A percentile compares a stretch with the other conserved stretches of the same genome.
These are phyloP conservation scores for Coemansia sp. DNA, from an alignment of 192 early-diverging fungal species.

Conservation along the genomic window DNA sequence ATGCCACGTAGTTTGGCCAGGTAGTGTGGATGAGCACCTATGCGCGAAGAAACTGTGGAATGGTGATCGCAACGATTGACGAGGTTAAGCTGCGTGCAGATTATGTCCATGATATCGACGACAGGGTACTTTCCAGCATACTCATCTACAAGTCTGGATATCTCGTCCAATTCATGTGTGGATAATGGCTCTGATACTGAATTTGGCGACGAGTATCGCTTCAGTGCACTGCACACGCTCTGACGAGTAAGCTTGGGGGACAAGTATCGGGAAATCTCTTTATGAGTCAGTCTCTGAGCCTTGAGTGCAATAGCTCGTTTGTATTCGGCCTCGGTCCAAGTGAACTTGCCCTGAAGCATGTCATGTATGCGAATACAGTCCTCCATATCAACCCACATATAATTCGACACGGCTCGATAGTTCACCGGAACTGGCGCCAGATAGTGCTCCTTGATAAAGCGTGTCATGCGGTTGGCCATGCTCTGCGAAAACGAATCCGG, in stretches of 20 bases:
- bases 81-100: neutral
- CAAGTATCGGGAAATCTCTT: slow-evolving; percentile 1
- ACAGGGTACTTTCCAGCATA: neutral
- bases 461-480: slow-evolving; percentile 5
- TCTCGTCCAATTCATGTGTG: neutral
- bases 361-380: slow-evolving; percentile 16
- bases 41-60: neutral
- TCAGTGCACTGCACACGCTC: neutral
- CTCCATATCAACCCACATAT: slow-evolving; percentile 16
- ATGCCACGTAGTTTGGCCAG: too few relatives aligned
- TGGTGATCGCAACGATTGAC: neutral
- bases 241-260: neutral
- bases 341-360: slow-evolving; percentile 8
- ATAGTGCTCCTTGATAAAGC: slow-evolving; percentile 15
- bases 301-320: neutral
- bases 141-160: neutral
- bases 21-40: neutral
- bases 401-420: slow-evolving; percentile 23
- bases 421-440: slow-evolving; percentile 1
- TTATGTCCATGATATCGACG: neutral
- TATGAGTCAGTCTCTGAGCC: slow-evolving; percentile 1
- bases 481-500: slow-evolving; percentile 9
- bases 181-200: neutral
- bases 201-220: neutral
- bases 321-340: neutral